Base-by-base conservation (phyloP, 2,329 filamentous ascomycete species). In the Cordyceps tenuipes region DNA sequence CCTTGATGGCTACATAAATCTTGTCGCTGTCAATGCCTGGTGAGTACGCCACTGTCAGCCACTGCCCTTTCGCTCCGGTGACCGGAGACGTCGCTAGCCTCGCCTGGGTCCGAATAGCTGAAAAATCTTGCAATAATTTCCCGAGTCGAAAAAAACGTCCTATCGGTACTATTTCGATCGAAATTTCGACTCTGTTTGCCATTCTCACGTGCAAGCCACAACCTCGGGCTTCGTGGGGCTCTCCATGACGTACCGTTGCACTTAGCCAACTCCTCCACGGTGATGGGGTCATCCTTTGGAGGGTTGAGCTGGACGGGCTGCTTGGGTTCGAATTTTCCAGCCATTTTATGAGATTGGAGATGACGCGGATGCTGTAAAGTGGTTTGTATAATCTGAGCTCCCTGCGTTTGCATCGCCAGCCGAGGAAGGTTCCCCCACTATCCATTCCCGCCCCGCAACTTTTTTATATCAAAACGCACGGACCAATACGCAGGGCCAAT, bases 221-320 rank as follows among this genome's bases (percentile, higher is more conserved):
- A 13, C 29, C 10, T 13, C 9, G 5, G 23, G 10, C n/a, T 1
- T 48, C 50, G 57, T 31, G 43, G 50, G 50, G 34, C 43, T 47
- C 15, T 19, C 43, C 57, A 60, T 31, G 31, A 73, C 85, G 68
- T 79, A 96, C 94, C 94, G 71, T 94, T 85, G 67, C 90, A 91
- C 72, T 88, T 87, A 44, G 87, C 80, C 63, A 99, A 81, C 67
- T 93, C 86, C 61, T 94, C 89, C 1, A 81, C 69, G n/a, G 86
- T 86, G 68, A 99, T 97, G 43, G 83, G 82, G 68, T 97, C 92
- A 70, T 91, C 82, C 76, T 95, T 97, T 15, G 94, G 94, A 43
- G 91, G 87, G 61, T 88, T 80, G 62, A 99, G 83, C 61, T 86
- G 76, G 62, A 94, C 87, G 3, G 89, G 82, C 31, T 78, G 77